Conservation (phyloP, 495 filamentous ascomycete species). For the Lichenothelia convexa region DNA sequence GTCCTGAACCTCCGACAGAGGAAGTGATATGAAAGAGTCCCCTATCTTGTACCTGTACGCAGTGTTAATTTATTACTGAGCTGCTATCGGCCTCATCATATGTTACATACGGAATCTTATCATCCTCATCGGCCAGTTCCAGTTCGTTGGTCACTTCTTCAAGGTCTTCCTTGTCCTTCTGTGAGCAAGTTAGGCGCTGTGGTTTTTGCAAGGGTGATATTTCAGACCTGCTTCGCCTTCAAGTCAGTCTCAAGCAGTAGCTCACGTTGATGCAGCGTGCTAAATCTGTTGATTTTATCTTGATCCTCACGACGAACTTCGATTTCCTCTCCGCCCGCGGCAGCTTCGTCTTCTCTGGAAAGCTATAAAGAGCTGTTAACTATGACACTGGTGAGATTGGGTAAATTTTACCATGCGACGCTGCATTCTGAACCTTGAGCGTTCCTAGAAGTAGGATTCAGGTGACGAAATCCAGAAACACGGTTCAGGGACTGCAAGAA, state of each 20-base stretch:
- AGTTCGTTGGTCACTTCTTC: conserved; percentile 82
- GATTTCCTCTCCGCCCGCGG: conserved; percentile 54
- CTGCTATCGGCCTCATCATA: no score
- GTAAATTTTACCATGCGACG: no score
- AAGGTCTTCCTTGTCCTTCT: conserved; percentile 98
- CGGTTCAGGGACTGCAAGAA: no score
- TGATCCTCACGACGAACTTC: conserved; percentile 92
- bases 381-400: no score
- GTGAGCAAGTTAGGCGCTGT: neutral
- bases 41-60: conserved; percentile 75
- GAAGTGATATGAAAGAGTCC: conserved; percentile 80
- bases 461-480: no score
- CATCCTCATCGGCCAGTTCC: conserved; percentile 90
- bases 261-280: conserved; percentile 78
- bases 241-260: conserved; percentile 60
- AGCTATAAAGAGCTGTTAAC: conserved; percentile 52
- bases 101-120: conserved; percentile 60
- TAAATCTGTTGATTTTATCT: conserved; percentile 97
- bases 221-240: conserved; percentile 58
- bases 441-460: no score
- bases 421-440: no score
- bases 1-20: conserved; percentile 65
- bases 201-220: neutral
- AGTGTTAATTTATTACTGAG: no score
- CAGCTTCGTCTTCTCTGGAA: conserved; percentile 72